Evolutionary conservation across 202 grass and related monocot genomes (phyloP).

Genomic region (Panicum virgatum): DNA sequence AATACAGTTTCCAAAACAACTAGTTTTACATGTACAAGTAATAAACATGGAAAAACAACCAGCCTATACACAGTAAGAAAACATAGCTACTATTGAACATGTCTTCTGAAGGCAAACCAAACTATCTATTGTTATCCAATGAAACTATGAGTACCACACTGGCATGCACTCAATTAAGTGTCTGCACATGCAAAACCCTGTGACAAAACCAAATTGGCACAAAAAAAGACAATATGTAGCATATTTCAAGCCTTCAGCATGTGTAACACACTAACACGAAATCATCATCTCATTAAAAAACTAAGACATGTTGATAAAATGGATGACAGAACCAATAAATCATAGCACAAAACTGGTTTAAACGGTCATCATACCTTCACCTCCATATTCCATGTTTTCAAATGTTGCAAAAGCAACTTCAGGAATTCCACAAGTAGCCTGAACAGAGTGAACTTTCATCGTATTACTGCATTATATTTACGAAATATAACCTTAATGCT

Average conservation of each 20-base stretch:
- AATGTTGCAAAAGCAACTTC: slow-evolving; percentile 94
- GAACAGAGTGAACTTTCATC: slow-evolving; percentile 34
- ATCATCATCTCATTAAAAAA: slow-evolving; percentile 15
- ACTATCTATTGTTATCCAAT: background rate
- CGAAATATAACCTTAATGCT: background rate
- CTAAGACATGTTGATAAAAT: slow-evolving; percentile 25
- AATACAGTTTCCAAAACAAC: slow-evolving; percentile 10
- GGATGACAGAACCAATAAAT: slow-evolving; percentile 28
- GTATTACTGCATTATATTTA: background rate
- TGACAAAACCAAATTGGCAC: background rate
- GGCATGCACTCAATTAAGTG: background rate
- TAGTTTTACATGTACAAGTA: slow-evolving; percentile 15
- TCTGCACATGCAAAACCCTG: background rate
- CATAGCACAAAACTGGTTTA: slow-evolving; percentile 31
- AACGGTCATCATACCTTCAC: slow-evolving; percentile 64
- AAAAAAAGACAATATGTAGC: background rate
- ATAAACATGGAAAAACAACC: background rate
- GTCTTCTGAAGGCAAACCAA: background rate
- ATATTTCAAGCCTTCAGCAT: slow-evolving; percentile 25
- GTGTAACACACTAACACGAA: slow-evolving; percentile 4
- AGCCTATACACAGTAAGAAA: background rate
- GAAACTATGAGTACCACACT: slow-evolving; percentile 16
- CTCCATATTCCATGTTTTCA: slow-evolving; percentile 99
- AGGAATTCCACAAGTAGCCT: slow-evolving; percentile 96
- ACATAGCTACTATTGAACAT: background rate